Conservation (phyloP, 164 flowering plant species). For the Platanus orientalis region DNA sequence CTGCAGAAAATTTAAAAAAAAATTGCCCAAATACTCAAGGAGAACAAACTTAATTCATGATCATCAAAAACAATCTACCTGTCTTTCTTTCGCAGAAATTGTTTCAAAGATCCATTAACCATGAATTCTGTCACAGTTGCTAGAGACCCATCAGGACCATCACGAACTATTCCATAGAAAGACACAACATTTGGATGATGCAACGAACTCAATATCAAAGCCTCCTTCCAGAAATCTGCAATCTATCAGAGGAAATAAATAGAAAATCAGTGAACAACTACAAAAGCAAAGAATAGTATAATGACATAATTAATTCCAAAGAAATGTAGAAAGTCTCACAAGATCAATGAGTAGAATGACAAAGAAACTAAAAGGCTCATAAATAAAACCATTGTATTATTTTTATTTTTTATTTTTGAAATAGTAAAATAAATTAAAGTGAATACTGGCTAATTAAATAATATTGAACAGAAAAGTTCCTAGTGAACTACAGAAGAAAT, state of each 20-base stretch:
- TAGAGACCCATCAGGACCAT: slow-evolving; percentile 95
- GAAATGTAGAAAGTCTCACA: not conserved
- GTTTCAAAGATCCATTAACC: slow-evolving; percentile 96
- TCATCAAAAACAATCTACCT: slow-evolving; percentile 40
- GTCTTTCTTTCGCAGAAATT: slow-evolving; percentile 91
- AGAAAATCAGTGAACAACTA: slow-evolving; percentile 2
- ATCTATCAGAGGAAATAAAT: slow-evolving; percentile 40
- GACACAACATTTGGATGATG: slow-evolving; percentile 99
- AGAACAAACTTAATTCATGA: not conserved
- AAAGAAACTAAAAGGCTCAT: not conserved
- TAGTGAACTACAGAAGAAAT: too few relatives aligned
- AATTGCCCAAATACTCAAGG: too few relatives aligned
- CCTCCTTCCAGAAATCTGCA: slow-evolving; percentile 99
- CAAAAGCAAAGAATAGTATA: not conserved
- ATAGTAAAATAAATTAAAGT: too few relatives aligned
- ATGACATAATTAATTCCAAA: too few relatives aligned
- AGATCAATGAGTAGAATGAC: not conserved
- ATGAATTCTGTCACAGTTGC: slow-evolving; percentile 98
- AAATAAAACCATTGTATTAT: too few relatives aligned
- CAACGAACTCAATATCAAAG: slow-evolving; percentile 78
- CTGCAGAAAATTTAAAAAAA: too few relatives aligned
- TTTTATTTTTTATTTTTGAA: too few relatives aligned
- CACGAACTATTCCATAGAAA: slow-evolving; percentile 97
- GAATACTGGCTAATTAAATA: too few relatives aligned
- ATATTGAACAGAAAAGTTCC: too few relatives aligned